Base-by-base conservation (phyloP, 1,284 basidiomycete genomes). In the Papiliotrema nemorosa region DNA sequence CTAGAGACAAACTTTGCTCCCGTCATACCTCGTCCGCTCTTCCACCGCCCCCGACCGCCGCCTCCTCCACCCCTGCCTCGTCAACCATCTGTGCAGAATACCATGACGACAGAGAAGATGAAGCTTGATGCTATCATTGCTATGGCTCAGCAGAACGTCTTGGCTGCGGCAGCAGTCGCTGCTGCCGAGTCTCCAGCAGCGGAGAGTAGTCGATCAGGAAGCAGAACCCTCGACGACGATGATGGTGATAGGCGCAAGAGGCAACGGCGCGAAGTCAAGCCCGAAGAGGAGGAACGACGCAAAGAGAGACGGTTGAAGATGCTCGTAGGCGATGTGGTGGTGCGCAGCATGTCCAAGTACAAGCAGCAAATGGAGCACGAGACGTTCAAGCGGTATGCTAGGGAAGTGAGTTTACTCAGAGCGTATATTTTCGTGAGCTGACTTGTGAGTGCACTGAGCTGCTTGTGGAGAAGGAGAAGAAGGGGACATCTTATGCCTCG, bases 381-480 rank as follows among this genome's bases (percentile, higher is more conserved):
- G 4, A 76, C 80, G 47, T 97, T 98, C 80, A 98, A 99, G 80
- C 86, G 86, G 66, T 85, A 96, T 67, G 94, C 96, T 5, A 91
- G 91, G 68, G 90, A 97, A 81, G 92, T 91, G 59, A 58, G 81
- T 76, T 13, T 25, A 3, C 1, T 27, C 13, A n/a, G n/a, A n/a
- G n/a, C n/a, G 16, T 22, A 20, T 26, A 5, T 50, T 22, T n/a
- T 38, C 10, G 4, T 25, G 6, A n/a, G 35, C 34, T 38, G 16
- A 9, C 33, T 36, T 37, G 34, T 44, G 24, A 89, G 86, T 78
- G 90, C 51, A 88, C 92, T 0, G 80, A 85, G 52, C 71, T 88
- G 29, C 85, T 98, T 47, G 81, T 85, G 16, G 86, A 90, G 51
- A 97, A 96, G 74, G 96, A 98, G 79, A 93, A 91, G 76, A 92